These are phyloP conservation scores for Parsonsia alboflavescens DNA, from an alignment of 257 asterid species.

Conservation along the genomic window DNA sequence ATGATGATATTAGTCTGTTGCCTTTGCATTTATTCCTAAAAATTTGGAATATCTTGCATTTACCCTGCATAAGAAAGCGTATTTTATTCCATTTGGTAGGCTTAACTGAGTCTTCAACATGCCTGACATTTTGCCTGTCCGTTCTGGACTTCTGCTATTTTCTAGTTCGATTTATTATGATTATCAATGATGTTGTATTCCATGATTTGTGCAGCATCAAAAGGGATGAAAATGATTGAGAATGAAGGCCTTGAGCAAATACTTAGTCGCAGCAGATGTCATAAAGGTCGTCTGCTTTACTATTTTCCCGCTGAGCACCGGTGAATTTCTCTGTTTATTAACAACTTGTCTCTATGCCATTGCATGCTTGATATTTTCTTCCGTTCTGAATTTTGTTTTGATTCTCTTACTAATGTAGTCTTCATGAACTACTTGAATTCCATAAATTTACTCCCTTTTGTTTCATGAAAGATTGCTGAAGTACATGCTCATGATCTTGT, in stretches of 20 bases:
- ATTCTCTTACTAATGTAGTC: not conserved
- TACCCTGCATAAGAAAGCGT: not conserved
- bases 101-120: not conserved
- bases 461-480: not conserved
- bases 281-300: conserved; percentile 88
- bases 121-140: too few species aligned
- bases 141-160: not conserved
- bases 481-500: not conserved
- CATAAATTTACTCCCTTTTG: not conserved
- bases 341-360: not conserved
- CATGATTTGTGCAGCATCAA: conserved; percentile 39
- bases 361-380: not conserved
- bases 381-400: not conserved
- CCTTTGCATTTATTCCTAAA: not conserved
- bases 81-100: not conserved
- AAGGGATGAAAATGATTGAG: conserved; percentile 32
- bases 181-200: not conserved
- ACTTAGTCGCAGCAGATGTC: conserved; percentile 75
- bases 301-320: conserved; percentile 57
- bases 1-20: not conserved
- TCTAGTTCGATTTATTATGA: not conserved
- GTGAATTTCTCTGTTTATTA: conserved; percentile 33
- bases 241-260: conserved; percentile 54
- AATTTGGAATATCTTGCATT: not conserved
- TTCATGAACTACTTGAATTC: not conserved